Conservation (phyloP, 305 asterid genomes). For the Fraxinus sp. region DNA sequence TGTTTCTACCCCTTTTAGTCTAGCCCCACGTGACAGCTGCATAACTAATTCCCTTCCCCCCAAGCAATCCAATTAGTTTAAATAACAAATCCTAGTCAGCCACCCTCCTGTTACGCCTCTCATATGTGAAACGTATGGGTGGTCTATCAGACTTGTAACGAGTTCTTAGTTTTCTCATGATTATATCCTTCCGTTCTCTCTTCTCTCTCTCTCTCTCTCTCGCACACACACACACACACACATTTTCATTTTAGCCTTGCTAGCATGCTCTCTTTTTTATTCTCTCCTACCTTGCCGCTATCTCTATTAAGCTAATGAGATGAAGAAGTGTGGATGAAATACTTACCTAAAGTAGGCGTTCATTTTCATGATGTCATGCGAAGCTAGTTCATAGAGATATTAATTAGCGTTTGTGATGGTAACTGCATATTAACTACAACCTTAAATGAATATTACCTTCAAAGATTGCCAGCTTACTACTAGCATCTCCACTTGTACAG, state of each 20-base stretch:
- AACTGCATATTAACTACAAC: not conserved
- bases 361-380: not conserved
- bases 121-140: no score
- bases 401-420: not conserved
- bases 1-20: no score
- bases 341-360: not conserved
- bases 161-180: not conserved
- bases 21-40: no score
- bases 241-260: not conserved
- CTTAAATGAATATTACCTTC: not conserved
- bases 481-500: constrained; percentile 37
- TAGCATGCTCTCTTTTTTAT: not conserved
- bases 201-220: not conserved
- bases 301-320: not conserved
- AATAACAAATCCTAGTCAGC: no score
- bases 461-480: not conserved
- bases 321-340: not conserved
- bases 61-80: no score
- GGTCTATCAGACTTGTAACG: no score
- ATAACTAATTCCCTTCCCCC: no score
- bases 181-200: not conserved
- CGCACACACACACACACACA: not conserved
- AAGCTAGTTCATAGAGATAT: not conserved
- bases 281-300: not conserved
- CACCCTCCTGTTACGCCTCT: no score